Conservation (phyloP, 345 rosid genomes). For the Dipteronia sinensis region DNA sequence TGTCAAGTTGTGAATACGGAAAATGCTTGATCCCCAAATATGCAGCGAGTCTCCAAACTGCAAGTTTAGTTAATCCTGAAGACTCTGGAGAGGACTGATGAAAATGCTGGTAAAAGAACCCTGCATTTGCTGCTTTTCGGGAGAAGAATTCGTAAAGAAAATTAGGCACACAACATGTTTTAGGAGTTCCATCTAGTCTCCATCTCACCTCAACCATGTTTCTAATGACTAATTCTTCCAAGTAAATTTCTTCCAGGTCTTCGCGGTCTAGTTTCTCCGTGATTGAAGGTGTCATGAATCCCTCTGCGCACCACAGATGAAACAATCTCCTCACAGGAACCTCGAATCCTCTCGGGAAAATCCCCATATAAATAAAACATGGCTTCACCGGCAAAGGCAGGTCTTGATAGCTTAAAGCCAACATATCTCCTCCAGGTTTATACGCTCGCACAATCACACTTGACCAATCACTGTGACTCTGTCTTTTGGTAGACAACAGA, state of each 20-base stretch:
- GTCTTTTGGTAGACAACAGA: no score
- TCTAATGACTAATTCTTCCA: constrained; percentile 23
- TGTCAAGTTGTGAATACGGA: background rate
- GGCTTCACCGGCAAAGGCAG: constrained; percentile 18
- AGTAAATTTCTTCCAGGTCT: constrained; percentile 15
- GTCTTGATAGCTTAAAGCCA: constrained; percentile 26
- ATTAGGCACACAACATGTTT: constrained; percentile 23
- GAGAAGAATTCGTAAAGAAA: constrained; percentile 16
- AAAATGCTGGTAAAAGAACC: constrained; percentile 26
- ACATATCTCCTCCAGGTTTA: background rate
- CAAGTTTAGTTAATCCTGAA: background rate
- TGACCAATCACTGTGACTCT: background rate
- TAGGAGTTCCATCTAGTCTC: constrained; percentile 40
- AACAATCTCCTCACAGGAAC: constrained; percentile 39
- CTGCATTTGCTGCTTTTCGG: constrained; percentile 2
- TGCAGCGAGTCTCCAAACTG: constrained; percentile 22
- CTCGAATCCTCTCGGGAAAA: constrained; percentile 30
- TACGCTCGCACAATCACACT: background rate
- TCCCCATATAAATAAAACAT: constrained; percentile 36
- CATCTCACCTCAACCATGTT: constrained; percentile 35
- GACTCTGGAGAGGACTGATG: background rate
- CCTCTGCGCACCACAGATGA: constrained; percentile 40
- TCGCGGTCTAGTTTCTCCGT: constrained; percentile 7
- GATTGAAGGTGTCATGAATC: constrained; percentile 7
- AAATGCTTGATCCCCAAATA: constrained; percentile 1